These are phyloP conservation scores for Ophiostoma tasmaniense DNA, from an alignment of 2,329 filamentous ascomycete genomes.

Conservation along the genomic window DNA sequence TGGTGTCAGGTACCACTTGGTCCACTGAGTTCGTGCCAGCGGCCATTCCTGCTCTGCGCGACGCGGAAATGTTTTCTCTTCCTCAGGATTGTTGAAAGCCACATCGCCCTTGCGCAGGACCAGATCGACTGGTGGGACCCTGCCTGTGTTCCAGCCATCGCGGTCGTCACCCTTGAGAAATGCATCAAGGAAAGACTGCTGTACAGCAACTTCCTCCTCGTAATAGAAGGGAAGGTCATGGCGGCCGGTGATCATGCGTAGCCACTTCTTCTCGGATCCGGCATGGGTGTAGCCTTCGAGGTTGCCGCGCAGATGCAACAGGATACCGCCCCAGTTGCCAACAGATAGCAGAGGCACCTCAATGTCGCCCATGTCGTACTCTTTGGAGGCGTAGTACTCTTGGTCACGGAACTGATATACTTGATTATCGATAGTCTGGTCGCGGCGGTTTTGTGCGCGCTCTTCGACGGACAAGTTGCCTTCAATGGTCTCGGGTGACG, in stretches of 20 bases:
- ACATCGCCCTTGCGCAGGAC: conserved; percentile 58
- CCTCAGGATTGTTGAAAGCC: conserved; percentile 55
- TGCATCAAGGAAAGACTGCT: conserved; percentile 59
- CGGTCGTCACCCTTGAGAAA: conserved; percentile 61
- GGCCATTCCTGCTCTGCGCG: conserved; percentile 58
- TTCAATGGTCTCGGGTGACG: conserved; percentile 40
- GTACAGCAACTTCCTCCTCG: conserved; percentile 57
- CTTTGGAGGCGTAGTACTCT: conserved; percentile 54
- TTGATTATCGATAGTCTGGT: conserved; percentile 40
- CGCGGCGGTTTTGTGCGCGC: conserved; percentile 39
- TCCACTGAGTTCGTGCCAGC: conserved; percentile 56
- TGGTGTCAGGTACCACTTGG: conserved; percentile 49
- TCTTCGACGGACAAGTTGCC: conserved; percentile 48
- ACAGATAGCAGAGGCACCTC: conserved; percentile 59
- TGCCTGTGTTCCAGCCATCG: conserved; percentile 52
- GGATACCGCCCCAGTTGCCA: conserved; percentile 63
- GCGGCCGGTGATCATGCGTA: conserved; percentile 60
- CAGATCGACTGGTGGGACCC: conserved; percentile 51
- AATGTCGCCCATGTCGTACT: conserved; percentile 57
- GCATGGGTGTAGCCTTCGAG: conserved; percentile 56
- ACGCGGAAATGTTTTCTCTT: conserved; percentile 46
- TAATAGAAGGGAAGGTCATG: conserved; percentile 70
- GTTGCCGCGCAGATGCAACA: conserved; percentile 61
- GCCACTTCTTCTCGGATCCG: conserved; percentile 58
- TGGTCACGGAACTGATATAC: conserved; percentile 52